These are phyloP conservation scores for Geosmithia morbida DNA, from an alignment of 2,329 filamentous ascomycete species.

Conservation along the genomic window DNA sequence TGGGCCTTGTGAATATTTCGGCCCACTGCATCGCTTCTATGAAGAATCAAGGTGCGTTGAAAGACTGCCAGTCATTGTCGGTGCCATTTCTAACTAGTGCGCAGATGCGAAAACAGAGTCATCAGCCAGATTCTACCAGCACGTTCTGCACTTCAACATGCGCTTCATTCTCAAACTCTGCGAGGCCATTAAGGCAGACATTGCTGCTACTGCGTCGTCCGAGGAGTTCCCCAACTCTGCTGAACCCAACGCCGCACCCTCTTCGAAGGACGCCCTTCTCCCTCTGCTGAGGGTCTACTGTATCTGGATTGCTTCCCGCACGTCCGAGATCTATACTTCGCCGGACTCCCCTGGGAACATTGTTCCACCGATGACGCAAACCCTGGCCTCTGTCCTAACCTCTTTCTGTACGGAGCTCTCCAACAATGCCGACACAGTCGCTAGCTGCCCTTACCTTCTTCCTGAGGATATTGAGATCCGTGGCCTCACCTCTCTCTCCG, in stretches of 20 bases:
- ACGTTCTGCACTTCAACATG: constrained; percentile 63
- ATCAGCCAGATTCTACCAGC: constrained; percentile 38
- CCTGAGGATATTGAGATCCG: constrained; percentile 32
- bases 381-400: constrained; percentile 30
- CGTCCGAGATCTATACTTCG: constrained; percentile 29
- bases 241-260: constrained; percentile 7
- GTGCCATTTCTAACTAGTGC: constrained; percentile 4
- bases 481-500: constrained; percentile 26
- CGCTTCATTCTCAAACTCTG: constrained; percentile 62
- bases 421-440: constrained; percentile 13
- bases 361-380: constrained; percentile 29
- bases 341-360: constrained; percentile 27
- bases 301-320: constrained; percentile 35
- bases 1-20: constrained; percentile 74
- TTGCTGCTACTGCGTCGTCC: constrained; percentile 22
- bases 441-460: constrained; percentile 32
- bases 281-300: constrained; percentile 37
- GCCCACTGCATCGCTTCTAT: constrained; percentile 56
- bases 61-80: neutral
- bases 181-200: constrained; percentile 53
- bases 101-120: constrained; percentile 30
- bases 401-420: constrained; percentile 30
- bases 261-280: constrained; percentile 20
- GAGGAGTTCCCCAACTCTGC: constrained; percentile 3
- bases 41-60: constrained; percentile 17